These are phyloP conservation scores for Venustampulla echinocandica DNA, from an alignment of 495 filamentous ascomycete genomes.

Conservation along the genomic window DNA sequence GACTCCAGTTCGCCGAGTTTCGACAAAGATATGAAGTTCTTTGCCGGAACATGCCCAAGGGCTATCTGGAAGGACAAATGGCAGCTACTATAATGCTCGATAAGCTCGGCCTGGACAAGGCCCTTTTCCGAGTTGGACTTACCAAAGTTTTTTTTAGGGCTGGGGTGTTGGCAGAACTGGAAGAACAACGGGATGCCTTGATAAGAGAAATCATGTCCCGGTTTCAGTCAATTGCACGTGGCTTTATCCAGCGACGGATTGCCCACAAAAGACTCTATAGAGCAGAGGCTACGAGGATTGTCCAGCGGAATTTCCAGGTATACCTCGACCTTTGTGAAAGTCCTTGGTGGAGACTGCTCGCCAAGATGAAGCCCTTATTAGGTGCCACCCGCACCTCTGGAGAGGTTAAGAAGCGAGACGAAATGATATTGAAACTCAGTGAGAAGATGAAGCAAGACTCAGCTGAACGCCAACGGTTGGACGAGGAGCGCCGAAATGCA, in stretches of 20 bases:
- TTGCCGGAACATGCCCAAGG: constrained; percentile 79
- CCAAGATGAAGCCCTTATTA: constrained; percentile 90
- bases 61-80: constrained; percentile 82
- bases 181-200: constrained; percentile 86
- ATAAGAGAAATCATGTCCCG: constrained; percentile 86
- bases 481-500: constrained; percentile 84
- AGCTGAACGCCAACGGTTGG: constrained; percentile 66
- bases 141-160: constrained; percentile 99
- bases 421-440: constrained; percentile 80
- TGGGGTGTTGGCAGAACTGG: constrained; percentile 90
- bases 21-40: constrained; percentile 96
- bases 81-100: constrained; percentile 82
- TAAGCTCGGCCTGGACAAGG: constrained; percentile 72
- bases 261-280: constrained; percentile 89
- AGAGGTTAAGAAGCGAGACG: constrained; percentile 89
- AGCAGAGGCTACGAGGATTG: constrained; percentile 88
- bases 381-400: constrained; percentile 83
- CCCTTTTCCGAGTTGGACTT: constrained; percentile 85
- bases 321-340: constrained; percentile 83
- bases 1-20: constrained; percentile 87
- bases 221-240: constrained; percentile 89
- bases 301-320: constrained; percentile 84
- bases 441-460: constrained; percentile 71
- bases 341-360: constrained; percentile 95
- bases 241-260: constrained; percentile 78